Evolutionary conservation across 768 basidiomycete species (phyloP).

Genomic region (Kwoniella mangroviensis): DNA sequence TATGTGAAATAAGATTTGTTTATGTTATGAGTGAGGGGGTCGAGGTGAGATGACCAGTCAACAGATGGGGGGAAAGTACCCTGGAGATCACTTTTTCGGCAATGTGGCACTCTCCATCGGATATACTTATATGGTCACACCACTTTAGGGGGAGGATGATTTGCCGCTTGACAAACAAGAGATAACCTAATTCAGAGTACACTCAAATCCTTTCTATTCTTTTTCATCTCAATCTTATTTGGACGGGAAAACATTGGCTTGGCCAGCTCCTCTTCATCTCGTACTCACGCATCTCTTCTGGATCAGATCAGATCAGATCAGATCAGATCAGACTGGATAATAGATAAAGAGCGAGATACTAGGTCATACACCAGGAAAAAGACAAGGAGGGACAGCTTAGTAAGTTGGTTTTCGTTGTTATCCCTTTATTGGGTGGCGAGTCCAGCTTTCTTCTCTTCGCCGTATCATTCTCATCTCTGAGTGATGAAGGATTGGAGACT

Average conservation of each 20-base stretch:
- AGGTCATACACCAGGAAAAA: background rate
- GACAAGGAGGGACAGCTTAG: slow-evolving; percentile 8
- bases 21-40: background rate
- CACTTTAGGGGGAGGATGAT: background rate
- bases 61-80: background rate
- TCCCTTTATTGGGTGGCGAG: slow-evolving; percentile 8
- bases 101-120: background rate
- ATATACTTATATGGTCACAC: background rate
- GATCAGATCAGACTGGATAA: background rate
- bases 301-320: background rate
- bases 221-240: background rate
- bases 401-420: slow-evolving; percentile 7
- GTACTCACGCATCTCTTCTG: background rate
- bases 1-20: background rate
- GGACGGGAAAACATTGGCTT: background rate
- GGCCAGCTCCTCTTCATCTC: background rate
- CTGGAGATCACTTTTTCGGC: background rate
- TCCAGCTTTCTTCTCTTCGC: background rate
- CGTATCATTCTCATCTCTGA: background rate
- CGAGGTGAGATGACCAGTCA: background rate
- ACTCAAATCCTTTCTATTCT: background rate
- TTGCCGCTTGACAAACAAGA: background rate
- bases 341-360: background rate
- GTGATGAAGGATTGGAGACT: background rate
- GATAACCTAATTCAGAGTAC: background rate